phyloP scores from a whole-genome alignment of 306 rosid genomes.

The Cucumis hystrix region DNA sequence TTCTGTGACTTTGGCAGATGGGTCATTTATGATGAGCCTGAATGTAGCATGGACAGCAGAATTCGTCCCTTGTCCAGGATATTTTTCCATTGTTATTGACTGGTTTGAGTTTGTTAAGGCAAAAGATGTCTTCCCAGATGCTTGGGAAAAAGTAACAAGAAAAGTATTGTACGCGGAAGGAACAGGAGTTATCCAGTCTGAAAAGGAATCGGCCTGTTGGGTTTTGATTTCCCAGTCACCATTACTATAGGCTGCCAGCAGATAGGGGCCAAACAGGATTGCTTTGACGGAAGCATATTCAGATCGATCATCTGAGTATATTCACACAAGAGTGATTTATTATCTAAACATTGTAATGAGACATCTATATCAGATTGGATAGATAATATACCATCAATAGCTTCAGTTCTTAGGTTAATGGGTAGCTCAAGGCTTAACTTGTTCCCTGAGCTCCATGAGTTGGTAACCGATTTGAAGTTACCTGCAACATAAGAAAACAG shows the following conservation, averaged over 20 bases:
- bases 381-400: conserved; percentile 43
- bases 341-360: background rate
- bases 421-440: conserved; percentile 56
- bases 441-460: conserved; percentile 52
- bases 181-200: conserved; percentile 61
- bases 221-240: conserved; percentile 43
- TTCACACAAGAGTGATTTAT: conserved; percentile 14
- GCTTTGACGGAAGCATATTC: conserved; percentile 53
- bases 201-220: conserved; percentile 9
- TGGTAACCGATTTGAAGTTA: conserved; percentile 33
- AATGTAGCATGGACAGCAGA: conserved; percentile 41
- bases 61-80: conserved; percentile 41
- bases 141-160: conserved; percentile 43
- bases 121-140: conserved; percentile 17
- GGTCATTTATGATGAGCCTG: conserved; percentile 37
- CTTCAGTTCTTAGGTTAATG: conserved; percentile 48
- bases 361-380: background rate
- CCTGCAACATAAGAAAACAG: conserved; percentile 27
- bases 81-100: conserved; percentile 29
- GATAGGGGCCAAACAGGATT: conserved; percentile 68
- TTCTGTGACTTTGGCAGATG: conserved; percentile 11
- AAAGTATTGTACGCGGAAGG: conserved; percentile 35
- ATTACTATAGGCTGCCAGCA: conserved; percentile 50
- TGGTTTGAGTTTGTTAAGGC: conserved; percentile 41
- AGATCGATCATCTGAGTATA: conserved; percentile 62